Evolutionary conservation across 257 asterid species (phyloP).

Genomic region (Perilla frutescens): DNA sequence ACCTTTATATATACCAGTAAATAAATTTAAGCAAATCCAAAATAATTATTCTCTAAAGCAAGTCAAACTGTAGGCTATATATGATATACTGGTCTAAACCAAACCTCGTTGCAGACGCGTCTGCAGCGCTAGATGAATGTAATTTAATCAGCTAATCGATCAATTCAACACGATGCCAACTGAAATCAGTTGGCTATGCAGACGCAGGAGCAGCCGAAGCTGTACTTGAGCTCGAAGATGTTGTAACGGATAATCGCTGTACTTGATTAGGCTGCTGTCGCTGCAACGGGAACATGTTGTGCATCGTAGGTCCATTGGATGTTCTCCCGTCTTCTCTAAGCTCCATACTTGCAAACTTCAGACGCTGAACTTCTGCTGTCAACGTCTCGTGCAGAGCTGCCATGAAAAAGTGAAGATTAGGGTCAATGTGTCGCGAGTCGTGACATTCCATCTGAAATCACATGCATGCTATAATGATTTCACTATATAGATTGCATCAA

Average conservation of each 20-base stretch:
- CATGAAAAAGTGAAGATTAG: conserved; percentile 18
- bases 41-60: conserved; percentile 32
- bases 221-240: conserved; percentile 42
- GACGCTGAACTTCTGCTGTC: conserved; percentile 74
- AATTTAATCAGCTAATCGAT: conserved; percentile 12
- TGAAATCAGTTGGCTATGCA: conserved; percentile 33
- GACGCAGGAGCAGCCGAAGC: conserved; percentile 50
- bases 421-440: background rate
- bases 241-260: conserved; percentile 46
- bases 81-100: conserved; percentile 34
- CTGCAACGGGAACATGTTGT: conserved; percentile 56
- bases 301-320: conserved; percentile 52
- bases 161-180: background rate
- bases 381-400: conserved; percentile 81
- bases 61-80: background rate
- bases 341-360: conserved; percentile 51
- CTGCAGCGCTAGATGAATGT: conserved; percentile 26
- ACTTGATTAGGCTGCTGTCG: conserved; percentile 51
- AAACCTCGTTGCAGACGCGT: background rate
- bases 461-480: conserved; percentile 3
- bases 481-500: background rate
- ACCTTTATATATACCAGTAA: conserved; percentile 31
- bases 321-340: conserved; percentile 57
- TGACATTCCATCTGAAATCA: background rate
- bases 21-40: conserved; percentile 6